phyloP scores from a whole-genome alignment of 148 eudicot species.

The Oxyria digyna region DNA sequence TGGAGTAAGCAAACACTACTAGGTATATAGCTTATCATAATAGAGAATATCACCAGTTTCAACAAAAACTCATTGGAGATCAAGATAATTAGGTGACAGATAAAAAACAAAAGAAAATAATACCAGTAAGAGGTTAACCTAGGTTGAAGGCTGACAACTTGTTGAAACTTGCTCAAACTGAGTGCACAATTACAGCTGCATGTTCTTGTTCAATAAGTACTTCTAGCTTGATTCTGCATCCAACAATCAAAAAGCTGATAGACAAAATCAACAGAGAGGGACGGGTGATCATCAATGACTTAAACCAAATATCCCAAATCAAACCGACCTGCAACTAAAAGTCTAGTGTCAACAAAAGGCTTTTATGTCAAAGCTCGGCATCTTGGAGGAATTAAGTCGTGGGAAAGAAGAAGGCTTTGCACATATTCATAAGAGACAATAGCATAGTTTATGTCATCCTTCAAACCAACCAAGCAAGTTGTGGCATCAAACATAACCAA shows the following conservation, averaged over 20 bases:
- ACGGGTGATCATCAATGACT: not conserved
- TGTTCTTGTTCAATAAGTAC: not conserved
- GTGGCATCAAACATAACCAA: too few species aligned
- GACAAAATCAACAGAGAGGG: not conserved
- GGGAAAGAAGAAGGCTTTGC: too few species aligned
- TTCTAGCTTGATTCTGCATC: not conserved
- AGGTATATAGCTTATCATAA: not conserved
- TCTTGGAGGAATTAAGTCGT: too few species aligned
- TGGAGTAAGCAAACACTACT: not conserved
- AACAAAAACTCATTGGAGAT: not conserved
- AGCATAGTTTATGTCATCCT: too few species aligned
- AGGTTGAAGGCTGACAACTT: not conserved
- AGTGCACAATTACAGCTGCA: not conserved
- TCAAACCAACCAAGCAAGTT: too few species aligned
- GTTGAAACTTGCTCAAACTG: not conserved
- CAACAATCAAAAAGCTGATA: not conserved
- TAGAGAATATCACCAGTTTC: not conserved
- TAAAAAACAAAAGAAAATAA: not conserved
- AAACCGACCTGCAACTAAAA: too few species aligned
- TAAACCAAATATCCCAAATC: not conserved
- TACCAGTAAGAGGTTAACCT: not conserved
- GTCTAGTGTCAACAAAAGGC: not conserved
- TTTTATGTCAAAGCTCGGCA: too few species aligned
- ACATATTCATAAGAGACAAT: too few species aligned
- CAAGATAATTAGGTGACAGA: not conserved